A percentile compares a stretch with the other conserved stretches of the same genome.
Evolutionary conservation across 805 yeast species (phyloP).

Genomic region (Komagataella ulmi): DNA sequence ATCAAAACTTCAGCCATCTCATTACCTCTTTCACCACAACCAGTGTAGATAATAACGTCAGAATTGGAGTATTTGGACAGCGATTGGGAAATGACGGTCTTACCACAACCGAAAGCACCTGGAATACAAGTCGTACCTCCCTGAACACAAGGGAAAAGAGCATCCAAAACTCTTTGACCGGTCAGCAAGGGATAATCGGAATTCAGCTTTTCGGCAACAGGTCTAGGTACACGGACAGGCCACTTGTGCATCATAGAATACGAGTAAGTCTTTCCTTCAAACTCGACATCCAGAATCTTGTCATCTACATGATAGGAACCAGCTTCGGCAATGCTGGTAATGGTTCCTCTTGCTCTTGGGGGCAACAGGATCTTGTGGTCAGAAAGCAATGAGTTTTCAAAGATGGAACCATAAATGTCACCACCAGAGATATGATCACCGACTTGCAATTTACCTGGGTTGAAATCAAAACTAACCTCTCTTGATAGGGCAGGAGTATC

Average conservation of each 20-base stretch:
- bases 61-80: conserved; percentile 96
- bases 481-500: conserved; percentile 93
- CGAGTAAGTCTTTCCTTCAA: conserved; percentile 68
- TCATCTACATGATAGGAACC: conserved; percentile 91
- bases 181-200: conserved; percentile 94
- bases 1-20: conserved; percentile 99
- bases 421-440: conserved; percentile 99
- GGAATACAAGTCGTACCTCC: conserved; percentile 99
- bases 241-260: conserved; percentile 97
- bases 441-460: conserved; percentile 63
- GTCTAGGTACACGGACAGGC: conserved; percentile 99
- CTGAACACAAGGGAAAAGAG: conserved; percentile 97
- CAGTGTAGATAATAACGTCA: conserved; percentile 90
- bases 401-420: conserved; percentile 88
- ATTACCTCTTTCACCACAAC: conserved; percentile 93
- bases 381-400: conserved; percentile 82
- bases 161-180: conserved; percentile 97
- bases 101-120: conserved; percentile 99
- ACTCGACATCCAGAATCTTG: conserved; percentile 84
- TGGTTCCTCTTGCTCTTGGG: conserved; percentile 97
- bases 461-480: conserved; percentile 70
- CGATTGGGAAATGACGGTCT: conserved; percentile 95
- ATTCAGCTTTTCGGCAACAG: conserved; percentile 85
- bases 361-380: conserved; percentile 94
- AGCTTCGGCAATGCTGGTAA: conserved; percentile 74